Conservation (phyloP, 192 early-diverging fungal genomes). For the Funneliformis geosporum region DNA sequence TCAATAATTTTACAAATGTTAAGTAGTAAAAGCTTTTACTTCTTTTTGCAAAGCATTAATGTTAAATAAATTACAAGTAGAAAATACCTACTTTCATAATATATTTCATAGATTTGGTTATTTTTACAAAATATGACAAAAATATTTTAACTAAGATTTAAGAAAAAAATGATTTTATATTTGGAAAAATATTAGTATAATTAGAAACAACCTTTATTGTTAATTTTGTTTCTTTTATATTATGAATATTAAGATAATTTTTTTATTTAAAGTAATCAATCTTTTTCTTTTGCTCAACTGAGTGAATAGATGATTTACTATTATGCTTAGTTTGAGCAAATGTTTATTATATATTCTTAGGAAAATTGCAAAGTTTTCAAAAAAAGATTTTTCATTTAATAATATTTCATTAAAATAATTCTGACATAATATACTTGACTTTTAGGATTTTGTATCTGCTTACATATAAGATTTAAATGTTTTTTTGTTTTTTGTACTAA, state of each 20-base stretch:
- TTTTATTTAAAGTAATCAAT: not conserved
- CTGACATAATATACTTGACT: not conserved
- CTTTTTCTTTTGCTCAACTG: not conserved
- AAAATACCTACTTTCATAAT: not conserved
- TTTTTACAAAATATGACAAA: not conserved
- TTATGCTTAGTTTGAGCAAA: no score
- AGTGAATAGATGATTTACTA: no score
- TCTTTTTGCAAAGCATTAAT: not conserved
- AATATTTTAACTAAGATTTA: not conserved
- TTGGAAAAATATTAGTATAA: not conserved
- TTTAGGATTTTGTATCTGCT: not conserved
- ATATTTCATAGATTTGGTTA: not conserved
- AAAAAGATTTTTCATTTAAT: not conserved
- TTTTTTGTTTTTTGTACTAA: not conserved
- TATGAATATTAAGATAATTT: not conserved
- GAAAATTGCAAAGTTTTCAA: not conserved
- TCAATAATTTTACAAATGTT: no score
- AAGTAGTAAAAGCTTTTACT: not conserved
- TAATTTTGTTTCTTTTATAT: not conserved
- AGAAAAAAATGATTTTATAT: not conserved
- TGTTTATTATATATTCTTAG: not conserved
- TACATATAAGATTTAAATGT: not conserved
- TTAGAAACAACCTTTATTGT: not conserved
- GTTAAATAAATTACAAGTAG: not conserved
- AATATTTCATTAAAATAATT: not conserved